phyloP scores from a whole-genome alignment of 2,329 filamentous ascomycete genomes.

The Fusarium sarcochroum region DNA sequence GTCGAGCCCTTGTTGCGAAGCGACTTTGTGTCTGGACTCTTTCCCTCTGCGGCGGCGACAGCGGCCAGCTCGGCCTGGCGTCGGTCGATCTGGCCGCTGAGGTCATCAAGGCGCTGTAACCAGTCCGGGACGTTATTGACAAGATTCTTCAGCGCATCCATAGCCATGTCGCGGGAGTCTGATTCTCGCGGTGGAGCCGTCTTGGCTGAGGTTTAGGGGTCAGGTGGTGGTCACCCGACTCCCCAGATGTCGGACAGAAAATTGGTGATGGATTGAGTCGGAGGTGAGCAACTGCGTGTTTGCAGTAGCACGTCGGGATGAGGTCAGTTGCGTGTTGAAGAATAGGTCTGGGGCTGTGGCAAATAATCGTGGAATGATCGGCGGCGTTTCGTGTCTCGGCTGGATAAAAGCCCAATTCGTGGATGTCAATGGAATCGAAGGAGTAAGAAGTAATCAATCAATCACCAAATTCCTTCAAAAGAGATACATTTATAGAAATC shows the following conservation, averaged over 20 bases:
- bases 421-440: slow-evolving; percentile 26
- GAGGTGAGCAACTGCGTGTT: slow-evolving; percentile 10
- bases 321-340: slow-evolving; percentile 5
- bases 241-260: slow-evolving; percentile 36
- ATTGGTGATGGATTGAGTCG: slow-evolving; percentile 8
- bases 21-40: slow-evolving; percentile 55
- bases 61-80: slow-evolving; percentile 73
- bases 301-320: slow-evolving; percentile 19
- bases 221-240: slow-evolving; percentile 53
- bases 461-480: slow-evolving; percentile 18
- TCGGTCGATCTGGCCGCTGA: slow-evolving; percentile 72
- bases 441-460: slow-evolving; percentile 2
- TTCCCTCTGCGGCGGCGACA: slow-evolving; percentile 53
- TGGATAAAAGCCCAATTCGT: slow-evolving; percentile 20
- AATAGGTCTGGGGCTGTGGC: slow-evolving; percentile 22
- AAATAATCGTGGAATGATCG: slow-evolving; percentile 36
- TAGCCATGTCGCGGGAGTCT: slow-evolving; percentile 57
- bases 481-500: slow-evolving; percentile 4
- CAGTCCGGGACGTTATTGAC: slow-evolving; percentile 71
- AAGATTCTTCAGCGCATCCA: slow-evolving; percentile 70
- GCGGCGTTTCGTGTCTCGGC: slow-evolving; percentile 27
- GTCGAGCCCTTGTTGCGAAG: slow-evolving; percentile 67
- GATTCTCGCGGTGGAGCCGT: slow-evolving; percentile 50
- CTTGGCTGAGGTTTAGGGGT: slow-evolving; percentile 46
- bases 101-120: slow-evolving; percentile 70